Evolutionary conservation across 371 early-diverging fungal genomes (phyloP).

Genomic region (Saksenaea oblongispora): DNA sequence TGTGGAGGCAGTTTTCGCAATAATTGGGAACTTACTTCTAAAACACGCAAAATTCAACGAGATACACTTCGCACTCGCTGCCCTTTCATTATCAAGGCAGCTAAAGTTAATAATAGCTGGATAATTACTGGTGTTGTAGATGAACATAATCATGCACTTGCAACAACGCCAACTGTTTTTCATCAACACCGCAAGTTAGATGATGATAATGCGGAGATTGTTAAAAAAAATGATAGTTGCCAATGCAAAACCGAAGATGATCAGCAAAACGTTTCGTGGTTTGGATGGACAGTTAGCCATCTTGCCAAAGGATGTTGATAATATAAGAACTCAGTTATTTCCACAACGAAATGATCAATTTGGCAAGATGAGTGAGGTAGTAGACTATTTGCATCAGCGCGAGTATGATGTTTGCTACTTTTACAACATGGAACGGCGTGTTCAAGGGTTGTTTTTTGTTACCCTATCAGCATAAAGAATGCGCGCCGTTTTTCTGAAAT

Average conservation of each 20-base stretch:
- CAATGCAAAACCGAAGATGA: not conserved
- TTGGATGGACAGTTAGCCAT: not conserved
- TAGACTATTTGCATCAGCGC: not conserved
- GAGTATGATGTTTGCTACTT: not conserved
- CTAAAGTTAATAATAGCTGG: not conserved
- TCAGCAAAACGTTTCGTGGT: not conserved
- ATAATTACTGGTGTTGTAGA: not conserved
- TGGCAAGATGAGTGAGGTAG: not conserved
- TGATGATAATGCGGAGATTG: not conserved
- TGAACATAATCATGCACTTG: not conserved
- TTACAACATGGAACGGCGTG: not conserved
- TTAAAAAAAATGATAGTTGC: not conserved
- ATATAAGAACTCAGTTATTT: not conserved
- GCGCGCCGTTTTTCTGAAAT: not conserved
- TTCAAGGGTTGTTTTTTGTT: constrained; percentile 1
- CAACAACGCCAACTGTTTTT: not conserved
- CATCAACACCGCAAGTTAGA: not conserved
- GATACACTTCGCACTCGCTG: not conserved
- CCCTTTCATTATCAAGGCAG: not conserved
- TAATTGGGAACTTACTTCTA: not conserved
- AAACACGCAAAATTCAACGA: not conserved
- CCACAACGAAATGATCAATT: not conserved
- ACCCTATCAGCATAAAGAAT: not conserved
- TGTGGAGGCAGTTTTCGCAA: not conserved
- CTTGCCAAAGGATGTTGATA: not conserved